Evolutionary conservation across 192 early-diverging fungal genomes (phyloP).

Genomic region (Entophlyctis luteolus): DNA sequence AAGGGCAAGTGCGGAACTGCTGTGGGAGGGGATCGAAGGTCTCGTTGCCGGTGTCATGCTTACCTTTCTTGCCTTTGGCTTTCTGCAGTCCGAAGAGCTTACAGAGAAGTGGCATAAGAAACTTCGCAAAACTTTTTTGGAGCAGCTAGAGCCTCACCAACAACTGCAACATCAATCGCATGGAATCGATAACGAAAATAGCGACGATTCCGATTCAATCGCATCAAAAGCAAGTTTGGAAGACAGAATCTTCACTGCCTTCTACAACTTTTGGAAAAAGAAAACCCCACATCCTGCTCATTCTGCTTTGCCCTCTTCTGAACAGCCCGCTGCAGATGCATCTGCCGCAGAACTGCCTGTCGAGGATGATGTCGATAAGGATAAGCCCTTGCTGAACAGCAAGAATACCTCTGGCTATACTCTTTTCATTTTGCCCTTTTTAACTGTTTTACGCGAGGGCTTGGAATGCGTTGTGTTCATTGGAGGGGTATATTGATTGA

Average conservation of each 20-base stretch:
- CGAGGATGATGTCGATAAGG: background rate
- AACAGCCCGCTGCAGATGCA: no score
- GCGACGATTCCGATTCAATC: background rate
- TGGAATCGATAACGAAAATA: no score
- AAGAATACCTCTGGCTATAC: background rate
- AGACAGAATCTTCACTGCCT: background rate
- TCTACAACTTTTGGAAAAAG: background rate
- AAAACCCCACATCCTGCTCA: no score
- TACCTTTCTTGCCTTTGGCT: conserved; percentile 57
- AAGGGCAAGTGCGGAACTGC: conserved; percentile 41
- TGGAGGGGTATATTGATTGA: conserved; percentile 62
- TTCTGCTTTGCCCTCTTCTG: no score
- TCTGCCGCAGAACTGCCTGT: background rate
- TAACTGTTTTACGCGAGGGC: conserved; percentile 81
- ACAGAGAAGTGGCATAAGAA: conserved; percentile 75
- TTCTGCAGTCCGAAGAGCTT: conserved; percentile 59
- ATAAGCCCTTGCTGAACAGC: background rate
- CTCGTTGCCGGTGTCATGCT: conserved; percentile 75
- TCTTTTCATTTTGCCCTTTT: conserved; percentile 60
- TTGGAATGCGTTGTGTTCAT: conserved; percentile 89
- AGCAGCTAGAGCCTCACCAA: background rate
- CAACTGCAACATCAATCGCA: no score
- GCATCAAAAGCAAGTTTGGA: background rate
- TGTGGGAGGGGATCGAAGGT: conserved; percentile 77
- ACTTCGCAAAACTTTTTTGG: conserved; percentile 48